These are phyloP conservation scores for Porogramme epimiltina DNA, from an alignment of 1,284 basidiomycete genomes.

Conservation along the genomic window DNA sequence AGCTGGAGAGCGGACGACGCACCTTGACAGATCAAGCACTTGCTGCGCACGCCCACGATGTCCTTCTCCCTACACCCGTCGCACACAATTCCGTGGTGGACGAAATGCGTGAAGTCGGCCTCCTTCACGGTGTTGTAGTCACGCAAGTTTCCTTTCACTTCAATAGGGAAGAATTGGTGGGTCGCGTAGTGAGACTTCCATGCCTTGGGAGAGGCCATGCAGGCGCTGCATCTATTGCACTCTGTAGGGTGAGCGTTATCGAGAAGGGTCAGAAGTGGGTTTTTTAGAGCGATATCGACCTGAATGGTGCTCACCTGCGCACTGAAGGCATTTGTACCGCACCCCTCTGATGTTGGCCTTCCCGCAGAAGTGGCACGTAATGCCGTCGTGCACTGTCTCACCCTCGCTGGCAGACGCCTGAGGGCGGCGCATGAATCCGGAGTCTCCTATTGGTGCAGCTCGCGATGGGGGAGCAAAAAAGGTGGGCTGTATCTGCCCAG, in stretches of 20 bases:
- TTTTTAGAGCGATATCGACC: neutral
- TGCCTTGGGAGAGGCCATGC: slow-evolving; percentile 38
- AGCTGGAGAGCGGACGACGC: too few species aligned
- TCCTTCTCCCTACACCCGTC: too few species aligned
- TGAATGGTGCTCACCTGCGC: neutral
- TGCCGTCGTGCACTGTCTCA: neutral
- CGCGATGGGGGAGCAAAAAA: too few species aligned
- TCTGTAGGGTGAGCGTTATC: slow-evolving; percentile 1
- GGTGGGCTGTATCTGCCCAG: too few species aligned
- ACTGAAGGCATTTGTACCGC: neutral
- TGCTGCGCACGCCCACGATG: too few species aligned
- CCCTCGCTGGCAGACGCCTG: too few species aligned
- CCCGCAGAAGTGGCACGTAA: neutral
- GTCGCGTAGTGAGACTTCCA: slow-evolving; percentile 3
- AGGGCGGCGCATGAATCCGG: too few species aligned
- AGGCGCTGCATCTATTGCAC: slow-evolving; percentile 69
- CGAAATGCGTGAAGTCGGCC: too few species aligned
- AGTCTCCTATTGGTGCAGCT: too few species aligned
- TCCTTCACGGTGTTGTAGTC: too few species aligned
- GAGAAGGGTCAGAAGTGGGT: neutral
- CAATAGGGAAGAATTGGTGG: neutral
- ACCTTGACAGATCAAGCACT: too few species aligned
- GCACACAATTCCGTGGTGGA: too few species aligned
- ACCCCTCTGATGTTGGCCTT: neutral
- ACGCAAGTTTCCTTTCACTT: neutral